Evolutionary conservation across 306 rosid species (phyloP).

Genomic region (Potentilla sterilis): DNA sequence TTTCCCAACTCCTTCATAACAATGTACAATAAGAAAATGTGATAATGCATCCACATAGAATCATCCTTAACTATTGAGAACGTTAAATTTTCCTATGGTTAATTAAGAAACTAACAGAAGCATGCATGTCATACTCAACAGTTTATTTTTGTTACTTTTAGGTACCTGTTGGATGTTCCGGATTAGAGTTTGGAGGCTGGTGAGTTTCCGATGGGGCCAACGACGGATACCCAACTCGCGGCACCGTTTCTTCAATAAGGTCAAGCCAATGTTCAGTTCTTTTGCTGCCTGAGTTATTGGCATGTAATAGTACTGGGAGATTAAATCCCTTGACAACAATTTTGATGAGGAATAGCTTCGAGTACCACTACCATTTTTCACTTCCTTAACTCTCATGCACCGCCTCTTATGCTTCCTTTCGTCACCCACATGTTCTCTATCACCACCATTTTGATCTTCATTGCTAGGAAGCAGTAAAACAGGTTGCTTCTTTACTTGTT

Average conservation of each 20-base stretch:
- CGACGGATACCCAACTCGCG: conserved; percentile 77
- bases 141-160: neutral
- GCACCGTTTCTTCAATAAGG: conserved; percentile 77
- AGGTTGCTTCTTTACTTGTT: conserved; percentile 3
- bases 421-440: neutral
- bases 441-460: conserved; percentile 14
- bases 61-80: neutral
- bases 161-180: conserved; percentile 55
- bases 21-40: neutral
- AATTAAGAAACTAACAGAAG: too few species aligned
- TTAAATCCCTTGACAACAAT: conserved; percentile 38
- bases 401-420: neutral
- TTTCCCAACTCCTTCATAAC: conserved; percentile 50
- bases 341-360: conserved; percentile 18
- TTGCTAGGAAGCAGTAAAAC: neutral
- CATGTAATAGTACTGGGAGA: conserved; percentile 70
- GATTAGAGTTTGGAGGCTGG: conserved; percentile 77
- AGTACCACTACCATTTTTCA: conserved; percentile 18
- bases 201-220: conserved; percentile 90
- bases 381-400: neutral
- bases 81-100: neutral
- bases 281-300: conserved; percentile 80
- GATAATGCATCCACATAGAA: neutral
- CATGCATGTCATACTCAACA: neutral
- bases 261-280: conserved; percentile 72